Conservation (phyloP, 148 eudicot genomes). For the Heliamphora exappendiculata region DNA sequence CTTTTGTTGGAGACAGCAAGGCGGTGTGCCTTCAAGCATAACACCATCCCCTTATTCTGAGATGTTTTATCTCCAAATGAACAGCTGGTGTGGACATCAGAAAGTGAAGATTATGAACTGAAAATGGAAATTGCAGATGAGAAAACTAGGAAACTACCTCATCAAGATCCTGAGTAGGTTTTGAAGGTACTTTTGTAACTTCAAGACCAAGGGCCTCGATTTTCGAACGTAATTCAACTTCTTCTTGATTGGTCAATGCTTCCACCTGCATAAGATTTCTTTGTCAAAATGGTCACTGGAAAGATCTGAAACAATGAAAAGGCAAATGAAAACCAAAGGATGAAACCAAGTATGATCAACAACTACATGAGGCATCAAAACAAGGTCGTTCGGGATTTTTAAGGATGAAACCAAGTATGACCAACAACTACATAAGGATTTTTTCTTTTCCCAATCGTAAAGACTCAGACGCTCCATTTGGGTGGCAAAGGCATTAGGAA, state of each 20-base stretch:
- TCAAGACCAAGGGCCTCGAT: slow-evolving; percentile 75
- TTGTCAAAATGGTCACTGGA: background rate
- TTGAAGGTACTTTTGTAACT: slow-evolving; percentile 73
- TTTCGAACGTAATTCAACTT: slow-evolving; percentile 78
- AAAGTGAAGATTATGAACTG: background rate
- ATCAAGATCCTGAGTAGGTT: slow-evolving; percentile 40
- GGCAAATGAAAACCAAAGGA: too few relatives aligned
- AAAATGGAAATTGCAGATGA: background rate
- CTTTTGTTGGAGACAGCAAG: too few relatives aligned
- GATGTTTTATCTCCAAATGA: background rate
- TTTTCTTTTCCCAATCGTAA: background rate
- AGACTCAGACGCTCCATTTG: background rate
- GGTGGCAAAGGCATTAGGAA: background rate
- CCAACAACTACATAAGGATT: background rate
- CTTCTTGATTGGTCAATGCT: slow-evolving; percentile 72
- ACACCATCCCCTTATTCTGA: too few relatives aligned
- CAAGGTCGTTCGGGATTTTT: too few relatives aligned
- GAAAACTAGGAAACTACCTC: slow-evolving; percentile 37
- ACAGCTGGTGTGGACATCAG: background rate
- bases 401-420: background rate
- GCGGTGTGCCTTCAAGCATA: too few relatives aligned
- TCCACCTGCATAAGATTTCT: slow-evolving; percentile 55
- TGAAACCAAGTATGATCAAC: background rate
- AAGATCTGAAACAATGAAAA: background rate
- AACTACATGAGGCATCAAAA: background rate